Conservation (phyloP, 768 basidiomycete species). For the Collybia sp. region DNA sequence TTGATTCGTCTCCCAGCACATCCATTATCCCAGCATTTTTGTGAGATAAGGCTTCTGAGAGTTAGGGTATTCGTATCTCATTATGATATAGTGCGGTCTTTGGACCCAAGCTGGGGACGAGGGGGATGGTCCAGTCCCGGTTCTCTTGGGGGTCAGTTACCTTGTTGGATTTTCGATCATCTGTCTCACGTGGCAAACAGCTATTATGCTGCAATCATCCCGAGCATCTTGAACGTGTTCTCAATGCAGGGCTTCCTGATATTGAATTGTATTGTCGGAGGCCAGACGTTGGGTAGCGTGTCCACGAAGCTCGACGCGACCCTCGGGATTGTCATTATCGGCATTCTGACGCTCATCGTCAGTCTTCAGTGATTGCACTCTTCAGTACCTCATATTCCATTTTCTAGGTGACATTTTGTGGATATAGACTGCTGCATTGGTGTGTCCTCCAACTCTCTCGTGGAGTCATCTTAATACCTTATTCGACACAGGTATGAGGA, state of each 20-base stretch:
- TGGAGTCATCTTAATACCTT: too few relatives aligned
- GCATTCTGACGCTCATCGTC: slow-evolving; percentile 26
- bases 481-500: slow-evolving; percentile 36
- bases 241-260: slow-evolving; percentile 57
- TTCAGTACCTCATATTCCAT: background rate
- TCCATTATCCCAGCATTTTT: slow-evolving; percentile 52
- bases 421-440: slow-evolving; percentile 53
- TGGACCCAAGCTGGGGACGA: slow-evolving; percentile 71
- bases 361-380: background rate
- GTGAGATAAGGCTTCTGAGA: slow-evolving; percentile 24
- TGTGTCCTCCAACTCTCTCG: slow-evolving; percentile 18
- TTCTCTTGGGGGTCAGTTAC: slow-evolving; percentile 17
- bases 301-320: slow-evolving; percentile 28
- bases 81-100: slow-evolving; percentile 40
- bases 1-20: slow-evolving; percentile 9
- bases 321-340: slow-evolving; percentile 30
- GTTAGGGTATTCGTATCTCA: background rate
- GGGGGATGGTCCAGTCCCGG: slow-evolving; percentile 65
- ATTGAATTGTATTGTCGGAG: slow-evolving; percentile 60
- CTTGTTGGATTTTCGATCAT: background rate
- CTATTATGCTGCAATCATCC: slow-evolving; percentile 46
- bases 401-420: slow-evolving; percentile 47
- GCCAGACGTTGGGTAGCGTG: slow-evolving; percentile 53
- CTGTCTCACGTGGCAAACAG: slow-evolving; percentile 21
- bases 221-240: slow-evolving; percentile 48